Evolutionary conservation across 2,329 filamentous ascomycete genomes (phyloP), one percentile per base, ranked within the genome.

Genomic region (Macrophomina pseudophaseolina): DNA sequence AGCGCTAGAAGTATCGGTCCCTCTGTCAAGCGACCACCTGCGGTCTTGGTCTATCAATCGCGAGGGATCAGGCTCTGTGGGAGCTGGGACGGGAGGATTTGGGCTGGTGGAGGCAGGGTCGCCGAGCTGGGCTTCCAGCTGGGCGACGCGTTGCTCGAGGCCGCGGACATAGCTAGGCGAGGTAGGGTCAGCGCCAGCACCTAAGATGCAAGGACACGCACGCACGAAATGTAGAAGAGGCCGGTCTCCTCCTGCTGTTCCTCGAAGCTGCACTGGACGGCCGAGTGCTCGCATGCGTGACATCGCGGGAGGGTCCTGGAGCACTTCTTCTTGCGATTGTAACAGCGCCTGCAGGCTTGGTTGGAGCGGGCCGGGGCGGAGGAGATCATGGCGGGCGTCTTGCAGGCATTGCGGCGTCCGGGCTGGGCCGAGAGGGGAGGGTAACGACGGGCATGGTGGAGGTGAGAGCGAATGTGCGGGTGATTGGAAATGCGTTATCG

Each of bases 251-350:
- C 48, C 38, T 53, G 48, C 6, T 52, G 60, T 35, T 54, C 60
- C 49, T 64, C 60, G 48, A 64, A 64, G 49, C 60, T 64, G 49
- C 60, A 64, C 46, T 52, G 49, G 14, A 54, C 48, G 23, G 48
- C 49, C 23, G 60, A 52, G 38, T 52, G 46, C 35, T 64, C 60
- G 49, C 60, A 64, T 28, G 46, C 48, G 9, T 52, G 35, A 35
- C 60, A 64, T 14, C 60, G 60, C 16, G 60, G 60, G 16, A 64
- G 60, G 28, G 60, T 53, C 35, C 60, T 42, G 48, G 60, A 53
- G 49, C 60, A 64, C 60, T 52, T 64, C 48, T 64, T 64, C 60
- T 64, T 54, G 48, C 49, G 60, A 4, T 54, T 64, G 35, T 54
- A 54, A 35, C 60, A 64, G 28, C 60, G 46, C 35, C 49, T 46